Base-by-base conservation (phyloP, 129 eudicot species). In the Chrysanthemum lavandulifolium region DNA sequence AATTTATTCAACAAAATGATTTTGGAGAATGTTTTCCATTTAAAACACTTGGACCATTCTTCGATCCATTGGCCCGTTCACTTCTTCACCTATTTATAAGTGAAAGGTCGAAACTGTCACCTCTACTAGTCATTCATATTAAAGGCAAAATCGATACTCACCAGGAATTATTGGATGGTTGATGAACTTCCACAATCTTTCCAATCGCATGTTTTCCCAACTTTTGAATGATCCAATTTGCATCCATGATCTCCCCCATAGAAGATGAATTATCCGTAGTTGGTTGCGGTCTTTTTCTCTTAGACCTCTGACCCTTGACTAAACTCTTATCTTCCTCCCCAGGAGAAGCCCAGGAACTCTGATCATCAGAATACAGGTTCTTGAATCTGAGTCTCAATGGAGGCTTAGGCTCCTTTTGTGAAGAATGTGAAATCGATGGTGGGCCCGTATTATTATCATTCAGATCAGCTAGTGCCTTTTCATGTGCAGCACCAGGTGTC, bases 181-280 rank as follows among this genome's bases (percentile, higher is more conserved):
- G 96, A 81, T 88, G 97, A 81, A 95, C 83, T 80, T 95, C 91
- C 31, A 95, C 99, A 68, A 86, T 86, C 80, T 95, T 95, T 68
- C 99, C 99, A 33, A 87, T 81, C 48, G 97, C 96, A 84, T 88
- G 91, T 83, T 85, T 95, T 14, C 99, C 99, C 79, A 95, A 77
- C 68, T 85, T 90, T 62, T 88, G 92, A 75, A 95, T 80, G 83
- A 95, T 85, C 98, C 98, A 94, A 49, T 90, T 88, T 23, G 93
- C 97, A 78, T 90, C 97, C 83, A 84, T 83, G 61, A 94, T 81
- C 71, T 84, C 96, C 49, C 80, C 76, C 76, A 78, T 80, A 65
- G 54, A 72, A 15, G 79, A 65, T 18, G 84, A 51, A 75, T 80
- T 88, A 52, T 81, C 87, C 66, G 61, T 61, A 27, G 66, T 55